Conservation (phyloP, 1,284 basidiomycete genomes). For the Cryptococcus sp. region DNA sequence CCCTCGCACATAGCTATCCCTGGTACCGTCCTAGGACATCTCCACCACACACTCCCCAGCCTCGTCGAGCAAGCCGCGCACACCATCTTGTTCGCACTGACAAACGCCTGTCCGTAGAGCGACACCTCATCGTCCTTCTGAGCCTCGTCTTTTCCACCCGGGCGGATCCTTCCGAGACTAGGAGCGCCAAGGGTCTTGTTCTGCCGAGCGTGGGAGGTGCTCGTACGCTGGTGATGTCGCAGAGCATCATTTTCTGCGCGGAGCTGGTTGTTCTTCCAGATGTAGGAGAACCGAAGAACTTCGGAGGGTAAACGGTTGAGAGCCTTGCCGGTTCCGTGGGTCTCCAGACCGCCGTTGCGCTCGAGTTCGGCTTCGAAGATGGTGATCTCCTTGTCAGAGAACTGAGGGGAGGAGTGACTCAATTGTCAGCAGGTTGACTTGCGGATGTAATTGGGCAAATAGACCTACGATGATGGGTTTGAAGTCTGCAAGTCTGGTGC, state of each 20-base stretch:
- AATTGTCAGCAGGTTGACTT: not conserved
- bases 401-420: slow-evolving; percentile 19
- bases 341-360: slow-evolving; percentile 45
- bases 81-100: slow-evolving; percentile 23
- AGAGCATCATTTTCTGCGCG: slow-evolving; percentile 46
- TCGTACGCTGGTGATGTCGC: slow-evolving; percentile 39
- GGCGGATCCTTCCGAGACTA: slow-evolving; percentile 37
- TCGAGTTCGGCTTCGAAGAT: slow-evolving; percentile 43
- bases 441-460: no score
- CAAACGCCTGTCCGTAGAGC: slow-evolving; percentile 27
- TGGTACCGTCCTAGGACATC: slow-evolving; percentile 69
- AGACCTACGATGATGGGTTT: slow-evolving; percentile 33
- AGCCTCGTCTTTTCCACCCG: slow-evolving; percentile 43
- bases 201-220: slow-evolving; percentile 36
- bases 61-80: slow-evolving; percentile 76
- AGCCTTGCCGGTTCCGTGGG: slow-evolving; percentile 38
- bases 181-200: slow-evolving; percentile 45
- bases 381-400: slow-evolving; percentile 32
- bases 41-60: slow-evolving; percentile 76
- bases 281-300: slow-evolving; percentile 48
- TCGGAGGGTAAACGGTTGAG: slow-evolving; percentile 42
- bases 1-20: slow-evolving; percentile 70
- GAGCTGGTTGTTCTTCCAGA: slow-evolving; percentile 48
- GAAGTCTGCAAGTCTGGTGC: slow-evolving; percentile 31
- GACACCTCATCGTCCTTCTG: slow-evolving; percentile 55